Evolutionary conservation across 176 grass and related monocot species (phyloP).

Genomic region (Aegilops tauschii): DNA sequence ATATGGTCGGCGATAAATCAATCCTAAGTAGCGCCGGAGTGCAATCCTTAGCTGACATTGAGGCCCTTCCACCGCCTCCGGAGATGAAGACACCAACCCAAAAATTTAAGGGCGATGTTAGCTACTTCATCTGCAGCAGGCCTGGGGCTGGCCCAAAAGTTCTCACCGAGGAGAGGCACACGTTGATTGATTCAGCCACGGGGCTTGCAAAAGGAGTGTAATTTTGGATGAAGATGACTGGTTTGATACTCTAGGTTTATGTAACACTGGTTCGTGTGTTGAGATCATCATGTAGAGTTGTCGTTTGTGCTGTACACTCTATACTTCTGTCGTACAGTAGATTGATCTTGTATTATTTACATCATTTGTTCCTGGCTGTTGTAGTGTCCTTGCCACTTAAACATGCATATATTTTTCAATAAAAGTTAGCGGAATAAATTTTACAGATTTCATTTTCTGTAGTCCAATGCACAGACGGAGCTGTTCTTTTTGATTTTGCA

Average conservation of each 20-base stretch:
- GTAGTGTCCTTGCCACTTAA: background rate
- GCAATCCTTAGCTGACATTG: slow-evolving; percentile 61
- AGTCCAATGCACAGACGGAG: background rate
- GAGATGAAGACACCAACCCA: slow-evolving; percentile 53
- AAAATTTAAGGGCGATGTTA: slow-evolving; percentile 43
- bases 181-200: slow-evolving; percentile 41
- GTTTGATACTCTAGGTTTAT: background rate
- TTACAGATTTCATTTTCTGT: background rate
- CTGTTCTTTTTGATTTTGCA: background rate
- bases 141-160: slow-evolving; percentile 43
- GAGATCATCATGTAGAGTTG: background rate
- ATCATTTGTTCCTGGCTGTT: background rate
- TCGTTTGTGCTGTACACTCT: background rate
- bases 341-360: background rate
- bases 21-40: slow-evolving; percentile 64
- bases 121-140: slow-evolving; percentile 54
- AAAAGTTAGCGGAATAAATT: background rate
- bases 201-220: slow-evolving; percentile 44
- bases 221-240: background rate
- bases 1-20: slow-evolving; percentile 86
- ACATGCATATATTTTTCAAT: background rate
- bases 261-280: background rate
- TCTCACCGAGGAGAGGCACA: slow-evolving; percentile 14
- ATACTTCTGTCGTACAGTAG: background rate
- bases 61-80: slow-evolving; percentile 54